phyloP scores from a whole-genome alignment of 2,329 filamentous ascomycete genomes.

The Graphilbum sp. region DNA sequence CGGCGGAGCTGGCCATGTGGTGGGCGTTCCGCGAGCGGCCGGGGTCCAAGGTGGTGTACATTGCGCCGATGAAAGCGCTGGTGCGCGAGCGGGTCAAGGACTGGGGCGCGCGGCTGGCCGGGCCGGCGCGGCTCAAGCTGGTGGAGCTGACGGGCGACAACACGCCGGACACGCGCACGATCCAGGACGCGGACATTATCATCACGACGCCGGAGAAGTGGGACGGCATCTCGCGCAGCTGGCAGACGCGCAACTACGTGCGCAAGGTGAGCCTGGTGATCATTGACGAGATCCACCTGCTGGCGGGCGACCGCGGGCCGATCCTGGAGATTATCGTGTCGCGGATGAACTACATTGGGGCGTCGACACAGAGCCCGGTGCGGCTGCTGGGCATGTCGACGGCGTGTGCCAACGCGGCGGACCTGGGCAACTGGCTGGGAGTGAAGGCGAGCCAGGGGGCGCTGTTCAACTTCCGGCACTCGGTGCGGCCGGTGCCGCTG shows the following conservation, averaged over 20 bases:
- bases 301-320: conserved; percentile 91
- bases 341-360: conserved; percentile 96
- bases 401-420: conserved; percentile 86
- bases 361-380: conserved; percentile 78
- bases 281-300: conserved; percentile 93
- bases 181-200: conserved; percentile 91
- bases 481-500: conserved; percentile 84
- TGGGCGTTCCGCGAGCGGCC: conserved; percentile 93
- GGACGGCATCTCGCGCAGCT: conserved; percentile 97
- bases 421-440: conserved; percentile 90
- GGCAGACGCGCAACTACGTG: conserved; percentile 95
- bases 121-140: conserved; percentile 64
- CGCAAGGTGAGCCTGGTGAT: conserved; percentile 90
- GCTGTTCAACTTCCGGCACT: conserved; percentile 94
- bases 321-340: conserved; percentile 95
- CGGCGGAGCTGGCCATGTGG: conserved; percentile 96
- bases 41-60: conserved; percentile 95
- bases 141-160: conserved; percentile 93
- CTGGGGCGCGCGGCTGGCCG: conserved; percentile 70
- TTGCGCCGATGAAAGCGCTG: conserved; percentile 97
- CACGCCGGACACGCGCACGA: conserved; percentile 89
- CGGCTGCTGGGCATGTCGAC: conserved; percentile 97
- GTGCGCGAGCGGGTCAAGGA: conserved; percentile 93
- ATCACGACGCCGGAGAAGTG: conserved; percentile 99
- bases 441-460: conserved; percentile 49